Evolutionary conservation across 352 stramenopile genomes (phyloP).

Genomic region (Phytopythium delawarense): DNA sequence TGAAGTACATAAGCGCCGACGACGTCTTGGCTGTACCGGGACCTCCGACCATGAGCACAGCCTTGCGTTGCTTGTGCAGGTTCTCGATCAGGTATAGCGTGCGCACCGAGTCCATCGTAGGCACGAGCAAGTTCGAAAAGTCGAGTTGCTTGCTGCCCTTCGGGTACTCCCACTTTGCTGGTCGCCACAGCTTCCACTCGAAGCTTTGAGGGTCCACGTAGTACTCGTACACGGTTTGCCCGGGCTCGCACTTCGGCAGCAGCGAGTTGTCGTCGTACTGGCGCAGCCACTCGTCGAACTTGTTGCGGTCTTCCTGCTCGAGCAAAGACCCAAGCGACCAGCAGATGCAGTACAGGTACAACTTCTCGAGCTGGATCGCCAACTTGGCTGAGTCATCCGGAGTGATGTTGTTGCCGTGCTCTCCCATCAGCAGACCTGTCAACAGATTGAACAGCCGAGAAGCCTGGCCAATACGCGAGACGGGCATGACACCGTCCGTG

Average conservation of each 20-base stretch:
- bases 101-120: constrained; percentile 97
- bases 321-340: constrained; percentile 96
- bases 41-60: constrained; percentile 95
- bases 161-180: constrained; percentile 95
- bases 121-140: constrained; percentile 97
- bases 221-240: constrained; percentile 93
- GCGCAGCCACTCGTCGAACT: constrained; percentile 96
- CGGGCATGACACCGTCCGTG: constrained; percentile 91
- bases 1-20: constrained; percentile 97
- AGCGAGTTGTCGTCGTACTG: constrained; percentile 89
- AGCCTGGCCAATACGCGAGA: constrained; percentile 89
- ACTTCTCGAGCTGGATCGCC: constrained; percentile 89
- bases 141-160: constrained; percentile 91
- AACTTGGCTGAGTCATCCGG: constrained; percentile 63
- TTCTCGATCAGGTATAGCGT: constrained; percentile 91
- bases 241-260: constrained; percentile 88
- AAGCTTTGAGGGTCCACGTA: constrained; percentile 90
- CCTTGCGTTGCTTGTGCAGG: constrained; percentile 92
- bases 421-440: constrained; percentile 87
- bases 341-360: constrained; percentile 96
- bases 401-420: constrained; percentile 59
- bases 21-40: constrained; percentile 98
- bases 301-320: constrained; percentile 94
- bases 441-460: constrained; percentile 85
- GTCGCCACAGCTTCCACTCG: constrained; percentile 95